Evolutionary conservation across 2,329 filamentous ascomycete species (phyloP), one percentile per base, ranked within the genome.

Genomic region (Chrysoporthe puriensis): DNA sequence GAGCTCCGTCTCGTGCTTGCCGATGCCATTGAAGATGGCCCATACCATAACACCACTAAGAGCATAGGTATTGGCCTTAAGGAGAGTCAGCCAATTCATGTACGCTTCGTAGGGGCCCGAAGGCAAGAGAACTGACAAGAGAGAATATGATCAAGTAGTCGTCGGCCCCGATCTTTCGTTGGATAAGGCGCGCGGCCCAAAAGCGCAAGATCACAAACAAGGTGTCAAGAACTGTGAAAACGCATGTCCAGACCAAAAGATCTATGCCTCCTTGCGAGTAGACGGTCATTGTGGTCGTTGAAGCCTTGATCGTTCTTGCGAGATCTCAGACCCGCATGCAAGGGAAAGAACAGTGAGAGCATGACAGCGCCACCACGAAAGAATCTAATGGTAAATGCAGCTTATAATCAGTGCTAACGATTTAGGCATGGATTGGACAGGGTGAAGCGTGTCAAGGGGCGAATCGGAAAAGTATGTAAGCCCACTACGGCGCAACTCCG

Each of bases 1-100:
- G 34, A 59, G 26, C 7, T 59, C 57, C 0, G 42, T 21, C 21
- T n/a, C 18, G 21, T 59, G 57, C 18, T 59, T 59, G 18, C 57
- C 57, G 11, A 59, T 59, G 14, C 57, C 57, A 21, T 59, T 59
- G 57, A 59, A 59, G 34, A 59, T 42, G 21, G 57, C 34, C 57
- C 57, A 59, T 40, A 59, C n/a, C 57, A 59, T 40, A 3, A 59
- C 34, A 21, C 57, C 57, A 8, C 42, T 42, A 18, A 59, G 42
- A 8, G 34, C 34, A 18, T 40, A 59, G 36, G 57, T 40, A 18
- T 40, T 59, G 6, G 18, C 21, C 57, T 59, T 21, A 5, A 18
- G 2, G 7, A 59, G 36, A 18, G 32, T 59, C 14, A 59, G 57
- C n/a, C 32, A 40, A 16, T 18, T 18, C 56, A 16, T 36, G 14